phyloP scores from a whole-genome alignment of 2,329 filamentous ascomycete species.

The Talaromyces pinophilus region DNA sequence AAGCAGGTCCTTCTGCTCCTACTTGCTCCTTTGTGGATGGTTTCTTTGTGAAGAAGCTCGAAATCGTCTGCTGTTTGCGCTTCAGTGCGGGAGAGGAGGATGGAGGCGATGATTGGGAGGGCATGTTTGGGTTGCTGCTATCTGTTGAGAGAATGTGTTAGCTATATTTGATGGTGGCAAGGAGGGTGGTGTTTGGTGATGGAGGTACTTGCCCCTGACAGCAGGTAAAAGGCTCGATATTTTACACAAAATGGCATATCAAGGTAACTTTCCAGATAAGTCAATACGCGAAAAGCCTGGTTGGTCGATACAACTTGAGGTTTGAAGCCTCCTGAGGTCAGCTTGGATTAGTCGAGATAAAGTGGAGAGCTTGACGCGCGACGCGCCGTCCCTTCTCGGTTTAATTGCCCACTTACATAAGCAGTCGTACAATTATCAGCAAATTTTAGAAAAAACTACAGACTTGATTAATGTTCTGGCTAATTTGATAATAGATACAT shows the following conservation, averaged over 20 bases:
- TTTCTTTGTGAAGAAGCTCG: conserved; percentile 77
- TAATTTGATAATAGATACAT: conserved; percentile 10
- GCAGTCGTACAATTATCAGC: conserved; percentile 3
- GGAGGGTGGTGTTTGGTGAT: background rate
- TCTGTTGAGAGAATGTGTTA: background rate
- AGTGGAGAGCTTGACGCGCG: conserved; percentile 37
- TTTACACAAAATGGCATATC: background rate
- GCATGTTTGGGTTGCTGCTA: conserved; percentile 30
- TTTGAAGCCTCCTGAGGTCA: background rate
- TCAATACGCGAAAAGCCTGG: background rate
- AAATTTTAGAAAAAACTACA: background rate
- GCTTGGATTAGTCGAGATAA: background rate
- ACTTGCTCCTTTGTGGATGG: conserved; percentile 30
- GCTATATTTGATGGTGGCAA: conserved; percentile 11
- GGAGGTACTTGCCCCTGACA: background rate
- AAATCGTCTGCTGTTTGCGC: conserved; percentile 69
- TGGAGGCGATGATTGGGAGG: conserved; percentile 38
- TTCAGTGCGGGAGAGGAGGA: conserved; percentile 39
- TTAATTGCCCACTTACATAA: conserved; percentile 28
- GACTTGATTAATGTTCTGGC: background rate
- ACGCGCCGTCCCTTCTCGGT: conserved; percentile 27
- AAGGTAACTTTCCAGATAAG: background rate
- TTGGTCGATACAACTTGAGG: background rate
- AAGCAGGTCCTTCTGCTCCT: conserved; percentile 8
- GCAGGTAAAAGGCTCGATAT: background rate